Percentiles rank a stretch among this genome's conserved stretches.
Evolutionary conservation across 371 early-diverging fungal genomes (phyloP).

Genomic region (Antonospora locustae): DNA sequence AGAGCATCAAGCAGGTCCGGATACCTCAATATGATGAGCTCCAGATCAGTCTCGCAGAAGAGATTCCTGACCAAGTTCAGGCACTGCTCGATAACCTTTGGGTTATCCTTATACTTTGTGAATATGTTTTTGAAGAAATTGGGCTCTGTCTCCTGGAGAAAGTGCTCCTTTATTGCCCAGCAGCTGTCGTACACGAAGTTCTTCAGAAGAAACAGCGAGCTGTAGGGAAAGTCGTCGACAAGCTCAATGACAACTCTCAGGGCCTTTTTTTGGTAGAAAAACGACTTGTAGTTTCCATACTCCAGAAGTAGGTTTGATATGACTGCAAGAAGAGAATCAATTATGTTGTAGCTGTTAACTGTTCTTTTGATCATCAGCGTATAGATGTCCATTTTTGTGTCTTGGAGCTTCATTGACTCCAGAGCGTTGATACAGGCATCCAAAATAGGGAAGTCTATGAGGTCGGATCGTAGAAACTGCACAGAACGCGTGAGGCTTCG

Average conservation of each 20-base stretch:
- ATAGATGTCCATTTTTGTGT: neutral
- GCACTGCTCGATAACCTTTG: constrained; percentile 3
- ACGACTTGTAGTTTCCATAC: constrained; percentile 15
- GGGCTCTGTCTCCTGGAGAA: constrained; percentile 1
- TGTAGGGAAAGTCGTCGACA: constrained; percentile 1
- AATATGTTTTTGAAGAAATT: constrained; percentile 7
- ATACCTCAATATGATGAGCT: constrained; percentile 6
- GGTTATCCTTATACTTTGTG: constrained; percentile 1
- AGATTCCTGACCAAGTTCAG: constrained; percentile 26
- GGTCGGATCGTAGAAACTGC: constrained; percentile 6
- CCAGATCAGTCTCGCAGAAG: constrained; percentile 10
- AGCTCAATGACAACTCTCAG: neutral
- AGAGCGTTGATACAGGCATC: constrained; percentile 7
- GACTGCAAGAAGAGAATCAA: constrained; percentile 4
- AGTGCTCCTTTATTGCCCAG: neutral
- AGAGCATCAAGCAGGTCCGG: constrained; percentile 4
- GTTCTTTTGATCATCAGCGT: neutral
- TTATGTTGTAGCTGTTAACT: neutral
- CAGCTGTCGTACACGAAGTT: constrained; percentile 18
- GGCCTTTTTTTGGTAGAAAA: constrained; percentile 5
- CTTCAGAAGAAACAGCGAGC: constrained; percentile 10
- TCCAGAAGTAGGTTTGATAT: constrained; percentile 18
- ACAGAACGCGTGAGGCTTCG: constrained; percentile 10
- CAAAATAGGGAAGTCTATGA: constrained; percentile 12
- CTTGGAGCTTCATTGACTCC: neutral